phyloP scores from a whole-genome alignment of 192 early-diverging fungal genomes.

The Backusella sp. region DNA sequence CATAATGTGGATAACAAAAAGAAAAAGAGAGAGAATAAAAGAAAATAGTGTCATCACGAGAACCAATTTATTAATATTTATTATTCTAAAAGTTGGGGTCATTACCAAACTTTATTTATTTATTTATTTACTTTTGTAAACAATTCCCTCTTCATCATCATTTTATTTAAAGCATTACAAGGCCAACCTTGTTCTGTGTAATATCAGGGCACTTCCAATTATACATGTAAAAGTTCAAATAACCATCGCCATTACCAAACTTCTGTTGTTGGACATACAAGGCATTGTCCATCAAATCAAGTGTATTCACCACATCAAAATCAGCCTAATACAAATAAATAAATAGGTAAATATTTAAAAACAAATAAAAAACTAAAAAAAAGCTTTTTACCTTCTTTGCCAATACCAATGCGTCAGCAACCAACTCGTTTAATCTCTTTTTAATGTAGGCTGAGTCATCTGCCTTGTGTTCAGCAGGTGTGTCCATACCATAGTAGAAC shows the following conservation, averaged over 20 bases:
- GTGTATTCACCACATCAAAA: slow-evolving; percentile 96
- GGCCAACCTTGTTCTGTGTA: slow-evolving; percentile 67
- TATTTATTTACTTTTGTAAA: slow-evolving; percentile 1
- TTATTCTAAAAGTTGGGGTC: background rate
- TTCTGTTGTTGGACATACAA: slow-evolving; percentile 78
- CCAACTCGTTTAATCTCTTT: slow-evolving; percentile 56
- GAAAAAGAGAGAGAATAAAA: background rate
- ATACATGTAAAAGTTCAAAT: slow-evolving; percentile 95
- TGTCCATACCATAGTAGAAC: slow-evolving; percentile 85
- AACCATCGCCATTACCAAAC: slow-evolving; percentile 93
- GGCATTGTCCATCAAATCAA: slow-evolving; percentile 91
- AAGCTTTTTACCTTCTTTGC: slow-evolving; percentile 42
- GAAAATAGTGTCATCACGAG: background rate
- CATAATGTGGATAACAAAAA: background rate
- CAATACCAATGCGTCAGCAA: slow-evolving; percentile 79
- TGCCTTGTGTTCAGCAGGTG: slow-evolving; percentile 38
- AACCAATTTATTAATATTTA: background rate
- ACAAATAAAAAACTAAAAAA: background rate
- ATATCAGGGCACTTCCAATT: slow-evolving; percentile 86
- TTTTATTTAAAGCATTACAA: slow-evolving; percentile 80
- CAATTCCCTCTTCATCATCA: background rate
- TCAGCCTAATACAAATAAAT: slow-evolving; percentile 38
- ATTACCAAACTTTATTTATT: background rate
- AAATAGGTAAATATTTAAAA: background rate
- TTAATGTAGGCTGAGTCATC: slow-evolving; percentile 48